Evolutionary conservation across 305 asterid species (phyloP).

Genomic region (Plantago rigida): DNA sequence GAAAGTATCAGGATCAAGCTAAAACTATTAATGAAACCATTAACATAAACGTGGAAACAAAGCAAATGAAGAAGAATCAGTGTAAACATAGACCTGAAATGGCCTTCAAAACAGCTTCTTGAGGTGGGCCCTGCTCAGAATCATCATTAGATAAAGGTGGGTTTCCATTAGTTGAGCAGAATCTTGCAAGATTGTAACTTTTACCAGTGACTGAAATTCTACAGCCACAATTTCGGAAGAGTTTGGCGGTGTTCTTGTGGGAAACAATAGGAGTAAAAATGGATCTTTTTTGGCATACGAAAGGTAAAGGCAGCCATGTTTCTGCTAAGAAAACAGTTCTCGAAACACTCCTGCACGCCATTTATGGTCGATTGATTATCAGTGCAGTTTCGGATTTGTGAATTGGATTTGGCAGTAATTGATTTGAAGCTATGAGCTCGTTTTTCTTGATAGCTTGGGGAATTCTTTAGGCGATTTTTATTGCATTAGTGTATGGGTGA

Average conservation of each 20-base stretch:
- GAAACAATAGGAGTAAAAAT: constrained; percentile 27
- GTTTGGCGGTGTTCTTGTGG: constrained; percentile 27
- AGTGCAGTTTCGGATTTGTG: too few species aligned
- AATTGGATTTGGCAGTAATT: too few species aligned
- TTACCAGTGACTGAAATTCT: constrained; percentile 27
- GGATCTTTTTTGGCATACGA: constrained; percentile 19
- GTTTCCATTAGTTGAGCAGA: constrained; percentile 40
- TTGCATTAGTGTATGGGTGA: too few species aligned
- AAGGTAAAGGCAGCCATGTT: constrained; percentile 47
- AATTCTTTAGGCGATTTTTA: too few species aligned
- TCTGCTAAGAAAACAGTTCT: constrained; percentile 49
- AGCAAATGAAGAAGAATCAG: too few species aligned
- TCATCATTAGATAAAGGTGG: constrained; percentile 39
- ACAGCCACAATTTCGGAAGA: constrained; percentile 36
- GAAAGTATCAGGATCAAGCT: background rate
- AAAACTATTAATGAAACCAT: background rate
- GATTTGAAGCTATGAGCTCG: too few species aligned
- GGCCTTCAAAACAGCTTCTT: constrained; percentile 89
- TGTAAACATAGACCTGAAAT: constrained; percentile 51
- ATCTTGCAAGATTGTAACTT: constrained; percentile 27
- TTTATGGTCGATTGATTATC: constrained; percentile 1
- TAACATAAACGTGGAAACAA: background rate
- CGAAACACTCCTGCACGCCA: constrained; percentile 56
- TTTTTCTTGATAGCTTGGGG: too few species aligned
- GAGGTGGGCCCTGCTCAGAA: constrained; percentile 73